Base-by-base conservation (phyloP, 306 rosid genomes). In the Albizia julibrissin region DNA sequence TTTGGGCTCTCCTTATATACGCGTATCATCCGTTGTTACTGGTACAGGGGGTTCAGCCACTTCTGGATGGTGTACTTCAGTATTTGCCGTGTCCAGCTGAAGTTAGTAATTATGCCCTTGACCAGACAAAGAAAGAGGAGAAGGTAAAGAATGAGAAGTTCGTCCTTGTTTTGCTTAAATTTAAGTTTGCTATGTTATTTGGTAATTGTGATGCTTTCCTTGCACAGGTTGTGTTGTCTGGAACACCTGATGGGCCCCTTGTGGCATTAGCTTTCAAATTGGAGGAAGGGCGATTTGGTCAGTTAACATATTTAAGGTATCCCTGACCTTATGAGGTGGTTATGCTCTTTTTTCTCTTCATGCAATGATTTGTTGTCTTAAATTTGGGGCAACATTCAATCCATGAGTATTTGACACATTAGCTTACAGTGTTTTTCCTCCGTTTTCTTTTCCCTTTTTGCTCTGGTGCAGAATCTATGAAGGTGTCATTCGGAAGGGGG, bases 231-330 rank as follows among this genome's bases (percentile, higher is more conserved):
- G 76, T 71, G 44, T 79, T 95, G 86, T 64, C 31, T 71, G 99
- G 99, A 84, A 87, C 88, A 86, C 99, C 98, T 26, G 89, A 93
- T 89, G 98, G 99, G 70, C 98, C 92, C 69, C 97, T 93, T 77
- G 99, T 95, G 77, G 99, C 98, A 43, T 86, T 95, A 88, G 99
- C 99, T 79, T 95, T 95, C 90, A 95, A 95, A 81, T 86, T 95
- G 91, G 99, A 93, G 89, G 99, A 95, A 88, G 94, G 98, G 70
- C 89, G 93, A 40, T 95, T 93, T 84, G 98, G 98, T 47, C 98
- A 95, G 86, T 87, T 95, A 85, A 93, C 99, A 85, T 95, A 86
- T 89, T 86, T 95, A 86, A 93, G 99, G 99, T 95, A 91, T 56
- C 39, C 40, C 3, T 73, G 42, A 50, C 33, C 62, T 44, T 58